Percentiles rank a stretch among this genome's conserved stretches.
Conservation (phyloP, 768 basidiomycete species). For the Amanita fuliginea region DNA sequence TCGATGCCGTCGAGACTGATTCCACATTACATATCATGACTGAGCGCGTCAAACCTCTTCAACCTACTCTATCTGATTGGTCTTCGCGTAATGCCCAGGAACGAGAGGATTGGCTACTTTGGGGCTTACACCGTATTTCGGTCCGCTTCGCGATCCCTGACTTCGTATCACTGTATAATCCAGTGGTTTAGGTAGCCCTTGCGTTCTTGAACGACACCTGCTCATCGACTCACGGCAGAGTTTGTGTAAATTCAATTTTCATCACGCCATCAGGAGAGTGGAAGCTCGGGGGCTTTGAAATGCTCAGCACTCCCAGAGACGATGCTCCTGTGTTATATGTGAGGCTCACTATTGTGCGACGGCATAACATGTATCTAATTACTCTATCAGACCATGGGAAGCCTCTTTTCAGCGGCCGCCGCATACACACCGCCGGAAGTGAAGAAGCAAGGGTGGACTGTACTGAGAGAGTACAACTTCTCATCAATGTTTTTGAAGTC, state of each 20-base stretch:
- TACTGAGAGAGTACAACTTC: conserved; percentile 61
- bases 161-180: conserved; percentile 4
- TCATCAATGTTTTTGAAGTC: neutral
- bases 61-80: conserved; percentile 50
- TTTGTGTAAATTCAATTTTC: conserved; percentile 70
- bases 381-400: conserved; percentile 50
- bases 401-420: conserved; percentile 49
- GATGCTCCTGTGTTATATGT: conserved; percentile 74
- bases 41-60: conserved; percentile 78
- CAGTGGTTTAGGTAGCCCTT: conserved; percentile 57
- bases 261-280: conserved; percentile 92
- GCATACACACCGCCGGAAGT: conserved; percentile 75
- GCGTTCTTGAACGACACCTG: conserved; percentile 84
- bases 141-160: conserved; percentile 25
- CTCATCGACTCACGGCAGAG: conserved; percentile 73
- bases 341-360: conserved; percentile 19
- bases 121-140: conserved; percentile 87
- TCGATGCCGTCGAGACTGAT: conserved; percentile 90
- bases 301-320: conserved; percentile 77
- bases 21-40: conserved; percentile 86
- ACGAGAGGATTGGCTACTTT: conserved; percentile 82
- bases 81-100: conserved; percentile 49
- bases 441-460: conserved; percentile 76
- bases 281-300: conserved; percentile 92
- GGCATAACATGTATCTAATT: conserved; percentile 7